Evolutionary conservation across 768 basidiomycete species (phyloP), one percentile per base, ranked within the genome.

Genomic region (Psilocybe tampanensis): DNA sequence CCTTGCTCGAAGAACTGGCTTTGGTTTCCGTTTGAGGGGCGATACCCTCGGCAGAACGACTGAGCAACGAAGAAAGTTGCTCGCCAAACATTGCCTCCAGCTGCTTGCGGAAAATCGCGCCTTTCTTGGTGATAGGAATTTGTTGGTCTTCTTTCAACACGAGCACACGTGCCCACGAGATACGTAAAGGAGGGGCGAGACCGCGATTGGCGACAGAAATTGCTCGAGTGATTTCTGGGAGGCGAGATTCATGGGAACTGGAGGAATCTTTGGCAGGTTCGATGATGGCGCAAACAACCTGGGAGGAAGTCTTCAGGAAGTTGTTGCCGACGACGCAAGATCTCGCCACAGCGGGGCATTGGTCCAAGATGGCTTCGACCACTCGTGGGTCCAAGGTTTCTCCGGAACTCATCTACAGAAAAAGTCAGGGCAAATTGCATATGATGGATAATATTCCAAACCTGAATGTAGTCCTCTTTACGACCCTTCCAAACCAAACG

Each of bases 311-410:
- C 11, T 58, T 58, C 1, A 74, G 60, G 53, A 74, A 74, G 13
- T 70, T 72, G 52, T 74, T 71, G 8, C 73, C 73, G 4, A 73
- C 66, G n/a, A 74, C 58, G 41, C 70, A 71, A 32, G 68, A 66
- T 32, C 67, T 66, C 1, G 53, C 52, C 36, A 73, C 63, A 1
- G 60, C 59, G 5, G 68, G 64, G 41, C 60, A 70, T 22, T 56
- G 54, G 43, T 70, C 58, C 17, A 74, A 55, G 5, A 65, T 60
- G 8, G 61, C 66, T 57, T 74, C 73, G 6, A 74, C 57, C 6
- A 61, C 59, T 13, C 72, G 70, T 9, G 71, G 73, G 62, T 74
- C 73, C 22, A 74, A 64, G 24, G 64, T 68, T 50, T 74, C 73
- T 33, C 72, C 71, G 9, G 70, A 72, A 39, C 56, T 61, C 68